Percentiles rank a stretch among this genome's conserved stretches.
phyloP scores from a whole-genome alignment of 306 rosid genomes.

The Fragaria vesca region DNA sequence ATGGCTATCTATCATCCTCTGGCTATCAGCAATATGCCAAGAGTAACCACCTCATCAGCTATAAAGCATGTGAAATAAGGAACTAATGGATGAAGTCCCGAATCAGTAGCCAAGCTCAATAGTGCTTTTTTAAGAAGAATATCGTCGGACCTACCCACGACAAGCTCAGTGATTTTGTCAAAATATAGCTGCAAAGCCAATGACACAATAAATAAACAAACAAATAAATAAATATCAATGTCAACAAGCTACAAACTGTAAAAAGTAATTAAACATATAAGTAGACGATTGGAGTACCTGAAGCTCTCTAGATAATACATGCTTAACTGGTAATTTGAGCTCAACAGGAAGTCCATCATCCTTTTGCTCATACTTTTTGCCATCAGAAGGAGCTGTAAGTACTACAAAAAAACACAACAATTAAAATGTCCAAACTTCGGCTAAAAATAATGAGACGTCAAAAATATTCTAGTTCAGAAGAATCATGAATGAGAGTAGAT shows the following conservation, averaged over 20 bases:
- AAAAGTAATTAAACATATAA: neutral
- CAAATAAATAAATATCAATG: conserved; percentile 1
- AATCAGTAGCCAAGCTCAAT: conserved; percentile 81
- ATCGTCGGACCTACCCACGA: conserved; percentile 56
- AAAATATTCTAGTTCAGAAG: neutral
- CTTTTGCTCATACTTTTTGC: conserved; percentile 58
- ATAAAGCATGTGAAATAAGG: conserved; percentile 85
- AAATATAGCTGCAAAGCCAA: conserved; percentile 66
- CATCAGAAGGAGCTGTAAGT: conserved; percentile 63
- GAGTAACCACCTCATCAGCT: conserved; percentile 72
- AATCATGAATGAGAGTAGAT: neutral
- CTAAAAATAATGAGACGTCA: neutral
- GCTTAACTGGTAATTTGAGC: conserved; percentile 82
- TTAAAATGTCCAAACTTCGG: conserved; percentile 13
- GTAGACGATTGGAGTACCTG: conserved; percentile 43
- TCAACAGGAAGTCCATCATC: conserved; percentile 71
- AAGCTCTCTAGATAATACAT: conserved; percentile 79
- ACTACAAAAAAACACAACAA: conserved; percentile 26
- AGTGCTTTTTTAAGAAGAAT: conserved; percentile 67
- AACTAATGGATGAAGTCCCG: conserved; percentile 94
- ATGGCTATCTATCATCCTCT: neutral
- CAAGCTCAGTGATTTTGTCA: conserved; percentile 71
- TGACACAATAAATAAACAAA: conserved; percentile 20
- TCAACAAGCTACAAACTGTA: conserved; percentile 5
- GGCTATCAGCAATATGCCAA: conserved; percentile 16